Evolutionary conservation across 495 filamentous ascomycete species (phyloP), one percentile per base, ranked within the genome.

Genomic region (Emericellopsis terricola): DNA sequence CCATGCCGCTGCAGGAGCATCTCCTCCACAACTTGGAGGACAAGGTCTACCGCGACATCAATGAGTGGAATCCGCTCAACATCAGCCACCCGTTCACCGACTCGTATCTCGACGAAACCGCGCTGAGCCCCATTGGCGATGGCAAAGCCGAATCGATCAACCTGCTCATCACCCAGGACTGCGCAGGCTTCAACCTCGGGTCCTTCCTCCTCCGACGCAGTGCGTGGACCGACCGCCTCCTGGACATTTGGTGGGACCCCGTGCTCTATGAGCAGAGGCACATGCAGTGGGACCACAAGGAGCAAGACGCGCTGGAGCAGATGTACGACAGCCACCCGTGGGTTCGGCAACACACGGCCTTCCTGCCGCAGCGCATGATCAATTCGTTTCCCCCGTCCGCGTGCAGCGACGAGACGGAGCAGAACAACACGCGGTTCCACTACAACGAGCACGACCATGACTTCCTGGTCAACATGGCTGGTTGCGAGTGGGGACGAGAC

Each of bases 251-350:
- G 89, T 99, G 91, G 91, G 89, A 99, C 46, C 89, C 89, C 0
- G 84, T 94, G 24, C 74, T 79, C 37, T 99, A 99, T 55, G 89
- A 99, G 56, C 91, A 96, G 58, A 87, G 83, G 53, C 89, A 99
- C 48, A 96, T 94, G 87, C 69, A 94, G 39, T 99, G 89, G 89
- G 84, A 89, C 47, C 91, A 96, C 59, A 96, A 94, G 47, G 89
- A 99, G 47, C 89, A 99, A 51, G 83, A 94, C 50, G 79, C 89
- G 10, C 54, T 99, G 28, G 85, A 96, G 52, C 81, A 91, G 52
- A 65, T 99, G 28, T 99, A 96, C 53, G 70, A 62, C 20, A 76
- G 75, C 41, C 89, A 96, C 47, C 81, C 89, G 1, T 96, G 89
- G 91, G 73, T 96, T 39, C 74, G 89, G 38, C 74, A 76, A 27